Base-by-base conservation (phyloP, 2,329 filamentous ascomycete species). In the Neoscytalidium dimidiatum region DNA sequence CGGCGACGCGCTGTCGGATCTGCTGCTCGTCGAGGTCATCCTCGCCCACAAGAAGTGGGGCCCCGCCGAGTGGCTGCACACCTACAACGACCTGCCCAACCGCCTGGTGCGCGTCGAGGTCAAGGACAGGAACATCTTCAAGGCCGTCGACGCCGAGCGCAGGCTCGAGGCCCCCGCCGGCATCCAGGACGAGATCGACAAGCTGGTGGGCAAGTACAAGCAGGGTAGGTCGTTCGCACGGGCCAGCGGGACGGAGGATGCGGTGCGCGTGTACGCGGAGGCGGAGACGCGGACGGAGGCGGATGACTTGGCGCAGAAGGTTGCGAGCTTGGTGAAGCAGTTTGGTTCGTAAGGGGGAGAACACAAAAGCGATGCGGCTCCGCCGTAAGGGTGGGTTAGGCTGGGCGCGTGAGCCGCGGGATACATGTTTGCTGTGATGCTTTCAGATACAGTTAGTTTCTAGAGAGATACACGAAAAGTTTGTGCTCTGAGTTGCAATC, bases 1-100 rank as follows among this genome's bases (percentile, higher is more conserved):
- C 52, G 95, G 95, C 62, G 95, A 99, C 75, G 95, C 95, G 52
- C 86, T 99, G 65, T 97, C 93, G 0, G 95, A 99, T 80, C 91
- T 97, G 86, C 87, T 99, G 51, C 88, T 99, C 73, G 94, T 98
- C 43, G 95, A 99, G 80, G 92, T 94, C 35, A 95, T 98, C 70
- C 89, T 99, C 44, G 94, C 95, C 6, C 93, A 98, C 85, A 98
- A 97, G 83, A 86, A 85, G 70, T 99, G 94, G 94, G 88, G 87
- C 28, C 89, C 93, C 51, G 89, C 90, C 75, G 92, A 98, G 77
- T 99, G 95, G 95, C 88, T 94, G 67, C 87, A 88, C 69, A 97
- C 93, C 4, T 99, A 99, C 82, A 90, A 87, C 26, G 95, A 99
- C 77, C 88, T 98, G 14, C 95, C 95, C 61, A 98, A 97, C 82